phyloP scores from a whole-genome alignment of 495 filamentous ascomycete species.

The Tetracladium marchalianum region DNA sequence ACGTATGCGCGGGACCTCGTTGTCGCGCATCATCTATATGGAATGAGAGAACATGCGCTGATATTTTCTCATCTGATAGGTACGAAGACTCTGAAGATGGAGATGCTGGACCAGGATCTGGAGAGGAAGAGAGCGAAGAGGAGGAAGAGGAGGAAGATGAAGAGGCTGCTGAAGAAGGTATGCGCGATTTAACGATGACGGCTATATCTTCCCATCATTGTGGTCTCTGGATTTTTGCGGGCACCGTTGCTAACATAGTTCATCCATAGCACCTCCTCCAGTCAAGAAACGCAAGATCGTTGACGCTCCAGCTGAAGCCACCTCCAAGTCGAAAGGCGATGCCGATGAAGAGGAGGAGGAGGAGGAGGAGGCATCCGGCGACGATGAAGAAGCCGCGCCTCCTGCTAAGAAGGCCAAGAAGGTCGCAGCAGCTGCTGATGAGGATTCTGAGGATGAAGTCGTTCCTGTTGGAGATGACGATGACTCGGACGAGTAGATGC shows the following conservation, averaged over 20 bases:
- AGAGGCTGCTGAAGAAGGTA: constrained; percentile 15
- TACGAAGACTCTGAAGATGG: constrained; percentile 23
- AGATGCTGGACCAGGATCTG: constrained; percentile 14
- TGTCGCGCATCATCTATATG: no score
- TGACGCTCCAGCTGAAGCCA: constrained; percentile 10
- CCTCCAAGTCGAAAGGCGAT: constrained; percentile 8
- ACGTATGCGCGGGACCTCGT: neutral
- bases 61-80: constrained; percentile 3
- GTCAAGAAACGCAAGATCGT: constrained; percentile 7
- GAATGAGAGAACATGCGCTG: neutral
- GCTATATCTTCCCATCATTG: neutral
- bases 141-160: constrained; percentile 12
- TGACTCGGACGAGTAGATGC: constrained; percentile 6
- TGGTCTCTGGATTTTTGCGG: neutral
- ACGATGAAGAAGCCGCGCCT: constrained; percentile 12
- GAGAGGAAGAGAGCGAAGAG: constrained; percentile 12
- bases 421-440: neutral
- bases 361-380: constrained; percentile 17
- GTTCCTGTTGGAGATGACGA: constrained; percentile 2
- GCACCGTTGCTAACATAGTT: neutral
- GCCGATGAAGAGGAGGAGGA: constrained; percentile 7
- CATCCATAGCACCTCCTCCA: constrained; percentile 5
- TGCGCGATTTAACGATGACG: constrained; percentile 2
- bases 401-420: constrained; percentile 3
- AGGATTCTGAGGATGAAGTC: constrained; percentile 7